Conservation (phyloP, 2,329 filamentous ascomycete genomes). For the Periconia digitata region DNA sequence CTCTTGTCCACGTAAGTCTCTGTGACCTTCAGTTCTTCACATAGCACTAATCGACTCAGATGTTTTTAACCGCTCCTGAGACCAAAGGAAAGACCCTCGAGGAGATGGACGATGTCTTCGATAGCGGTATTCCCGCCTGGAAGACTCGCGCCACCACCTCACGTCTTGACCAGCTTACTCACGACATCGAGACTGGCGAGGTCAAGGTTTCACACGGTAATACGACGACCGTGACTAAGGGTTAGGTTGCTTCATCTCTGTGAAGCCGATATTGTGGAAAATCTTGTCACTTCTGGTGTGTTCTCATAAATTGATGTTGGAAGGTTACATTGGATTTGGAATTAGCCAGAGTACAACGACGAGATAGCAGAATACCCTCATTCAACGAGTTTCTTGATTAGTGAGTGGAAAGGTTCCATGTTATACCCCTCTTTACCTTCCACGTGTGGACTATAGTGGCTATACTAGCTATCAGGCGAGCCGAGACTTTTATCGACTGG, state of each 20-base stretch:
- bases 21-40: background rate
- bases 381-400: no score
- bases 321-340: no score
- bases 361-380: no score
- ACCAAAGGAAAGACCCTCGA: slow-evolving; percentile 46
- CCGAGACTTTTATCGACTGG: no score
- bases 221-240: slow-evolving; percentile 36
- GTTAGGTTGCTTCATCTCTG: background rate
- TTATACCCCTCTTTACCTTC: no score
- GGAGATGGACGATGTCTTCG: slow-evolving; percentile 46
- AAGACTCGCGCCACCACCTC: slow-evolving; percentile 29
- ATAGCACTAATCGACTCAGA: slow-evolving; percentile 14
- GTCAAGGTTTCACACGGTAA: slow-evolving; percentile 23
- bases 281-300: no score
- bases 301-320: no score
- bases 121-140: slow-evolving; percentile 40
- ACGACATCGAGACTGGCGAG: slow-evolving; percentile 41
- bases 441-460: no score
- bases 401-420: no score
- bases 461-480: no score
- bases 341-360: no score
- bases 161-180: slow-evolving; percentile 36
- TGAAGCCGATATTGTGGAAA: background rate
- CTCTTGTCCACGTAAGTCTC: slow-evolving; percentile 34
- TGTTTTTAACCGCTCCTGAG: slow-evolving; percentile 44